A percentile compares a stretch with the other conserved stretches of the same genome.
Conservation (phyloP, 1,284 basidiomycete species). For the Tilletia setariae region DNA sequence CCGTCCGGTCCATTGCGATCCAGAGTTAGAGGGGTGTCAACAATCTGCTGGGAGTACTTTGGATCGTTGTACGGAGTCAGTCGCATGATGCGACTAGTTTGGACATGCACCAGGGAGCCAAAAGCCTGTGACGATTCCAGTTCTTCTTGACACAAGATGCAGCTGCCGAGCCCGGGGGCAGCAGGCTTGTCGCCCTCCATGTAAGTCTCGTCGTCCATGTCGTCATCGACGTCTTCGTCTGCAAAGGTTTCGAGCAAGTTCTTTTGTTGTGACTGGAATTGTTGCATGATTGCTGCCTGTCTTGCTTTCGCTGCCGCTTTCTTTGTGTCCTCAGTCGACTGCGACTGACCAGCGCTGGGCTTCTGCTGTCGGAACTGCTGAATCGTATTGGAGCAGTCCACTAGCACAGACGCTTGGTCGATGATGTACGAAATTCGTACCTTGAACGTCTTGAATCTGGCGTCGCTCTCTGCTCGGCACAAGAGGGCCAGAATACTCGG, state of each 20-base stretch:
- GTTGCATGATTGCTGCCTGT: conserved; percentile 51
- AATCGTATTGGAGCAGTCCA: not conserved
- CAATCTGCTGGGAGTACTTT: conserved; percentile 70
- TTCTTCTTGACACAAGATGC: conserved; percentile 97
- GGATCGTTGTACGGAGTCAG: conserved; percentile 67
- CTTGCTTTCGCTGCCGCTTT: conserved; percentile 46
- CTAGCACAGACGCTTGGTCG: conserved; percentile 26
- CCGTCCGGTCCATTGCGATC: conserved; percentile 42
- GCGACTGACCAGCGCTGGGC: conserved; percentile 2
- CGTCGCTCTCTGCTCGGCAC: conserved; percentile 30
- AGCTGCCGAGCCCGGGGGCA: conserved; percentile 64
- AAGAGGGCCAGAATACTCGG: conserved; percentile 34
- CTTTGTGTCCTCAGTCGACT: conserved; percentile 36
- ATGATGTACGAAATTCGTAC: conserved; percentile 41
- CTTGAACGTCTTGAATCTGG: conserved; percentile 39
- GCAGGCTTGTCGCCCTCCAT: conserved; percentile 27
- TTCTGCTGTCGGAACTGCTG: not conserved
- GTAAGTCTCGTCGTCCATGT: conserved; percentile 29
- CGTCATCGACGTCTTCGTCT: conserved; percentile 43
- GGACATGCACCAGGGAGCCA: conserved; percentile 82
- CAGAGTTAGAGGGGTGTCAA: conserved; percentile 60
- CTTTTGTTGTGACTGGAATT: conserved; percentile 52
- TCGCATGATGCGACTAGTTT: conserved; percentile 81
- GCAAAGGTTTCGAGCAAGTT: conserved; percentile 44
- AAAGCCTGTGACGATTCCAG: conserved; percentile 72